phyloP scores from a whole-genome alignment of 208 protist genomes.

The Trypanosoma congolense region DNA sequence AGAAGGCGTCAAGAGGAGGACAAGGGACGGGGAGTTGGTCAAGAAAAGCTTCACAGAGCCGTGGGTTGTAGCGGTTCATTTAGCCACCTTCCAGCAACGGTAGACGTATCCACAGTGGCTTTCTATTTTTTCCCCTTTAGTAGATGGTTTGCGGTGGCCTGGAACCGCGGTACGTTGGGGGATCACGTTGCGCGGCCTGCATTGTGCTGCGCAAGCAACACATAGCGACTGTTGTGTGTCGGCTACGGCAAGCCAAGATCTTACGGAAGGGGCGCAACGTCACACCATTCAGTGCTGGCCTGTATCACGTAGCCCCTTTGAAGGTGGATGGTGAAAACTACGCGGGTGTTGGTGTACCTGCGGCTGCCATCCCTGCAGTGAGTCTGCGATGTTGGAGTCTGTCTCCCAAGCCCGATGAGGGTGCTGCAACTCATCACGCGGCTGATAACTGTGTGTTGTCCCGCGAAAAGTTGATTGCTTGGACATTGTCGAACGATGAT shows the following conservation, averaged over 20 bases:
- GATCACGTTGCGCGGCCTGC: constrained; percentile 40
- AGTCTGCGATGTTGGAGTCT: background rate
- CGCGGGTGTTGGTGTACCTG: no score
- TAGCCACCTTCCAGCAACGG: no score
- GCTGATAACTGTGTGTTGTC: no score
- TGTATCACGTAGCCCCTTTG: background rate
- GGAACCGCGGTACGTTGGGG: constrained; percentile 46
- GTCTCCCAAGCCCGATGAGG: background rate
- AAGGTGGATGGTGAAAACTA: background rate
- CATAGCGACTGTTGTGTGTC: constrained; percentile 28
- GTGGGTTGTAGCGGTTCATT: no score
- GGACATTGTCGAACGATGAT: background rate
- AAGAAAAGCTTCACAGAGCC: no score
- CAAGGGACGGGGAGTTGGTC: no score
- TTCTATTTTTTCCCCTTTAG: no score
- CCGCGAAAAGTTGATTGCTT: background rate
- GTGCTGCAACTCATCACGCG: no score
- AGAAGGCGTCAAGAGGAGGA: no score
- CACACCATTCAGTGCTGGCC: constrained; percentile 30
- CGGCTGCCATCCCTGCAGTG: background rate
- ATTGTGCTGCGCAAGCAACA: constrained; percentile 25
- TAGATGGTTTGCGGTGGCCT: constrained; percentile 66
- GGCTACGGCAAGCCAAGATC: constrained; percentile 17
- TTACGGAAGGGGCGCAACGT: constrained; percentile 47
- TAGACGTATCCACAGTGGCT: no score